These are phyloP conservation scores for Arthroderma uncinatum DNA, from an alignment of 2,329 filamentous ascomycete species.

Conservation along the genomic window DNA sequence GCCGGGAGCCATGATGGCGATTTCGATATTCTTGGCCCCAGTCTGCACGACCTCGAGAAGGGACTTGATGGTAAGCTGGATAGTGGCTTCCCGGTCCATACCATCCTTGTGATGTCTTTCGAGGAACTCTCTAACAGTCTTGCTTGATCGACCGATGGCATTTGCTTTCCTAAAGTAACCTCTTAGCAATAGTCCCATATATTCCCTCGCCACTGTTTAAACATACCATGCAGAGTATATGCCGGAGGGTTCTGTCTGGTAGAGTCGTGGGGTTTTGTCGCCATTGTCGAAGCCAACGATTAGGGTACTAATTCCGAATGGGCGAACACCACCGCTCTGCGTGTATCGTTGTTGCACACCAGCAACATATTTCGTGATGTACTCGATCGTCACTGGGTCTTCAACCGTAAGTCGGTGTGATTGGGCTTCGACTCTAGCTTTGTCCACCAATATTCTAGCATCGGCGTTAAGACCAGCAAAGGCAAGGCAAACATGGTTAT, in stretches of 20 bases:
- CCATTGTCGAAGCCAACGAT: slow-evolving; percentile 97
- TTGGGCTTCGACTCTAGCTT: slow-evolving; percentile 92
- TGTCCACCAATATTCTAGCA: slow-evolving; percentile 95
- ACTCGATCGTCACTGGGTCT: slow-evolving; percentile 94
- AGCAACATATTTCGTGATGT: slow-evolving; percentile 98
- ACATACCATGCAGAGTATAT: slow-evolving; percentile 96
- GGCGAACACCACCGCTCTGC: slow-evolving; percentile 92
- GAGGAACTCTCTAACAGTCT: slow-evolving; percentile 96
- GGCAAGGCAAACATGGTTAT: slow-evolving; percentile 90
- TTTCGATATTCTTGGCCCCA: slow-evolving; percentile 98
- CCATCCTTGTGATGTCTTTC: slow-evolving; percentile 98
- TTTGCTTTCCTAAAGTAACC: slow-evolving; percentile 75
- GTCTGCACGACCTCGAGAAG: slow-evolving; percentile 96
- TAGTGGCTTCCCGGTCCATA: slow-evolving; percentile 92
- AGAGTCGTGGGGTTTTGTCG: slow-evolving; percentile 76
- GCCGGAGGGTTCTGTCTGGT: slow-evolving; percentile 97
- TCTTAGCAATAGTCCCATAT: slow-evolving; percentile 9
- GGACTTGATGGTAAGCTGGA: slow-evolving; percentile 96
- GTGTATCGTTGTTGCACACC: slow-evolving; percentile 98
- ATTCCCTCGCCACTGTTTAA: neutral
- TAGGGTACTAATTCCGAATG: slow-evolving; percentile 97
- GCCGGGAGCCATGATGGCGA: slow-evolving; percentile 91
- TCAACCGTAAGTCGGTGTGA: slow-evolving; percentile 95
- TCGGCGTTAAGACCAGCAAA: slow-evolving; percentile 97
- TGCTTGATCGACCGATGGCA: slow-evolving; percentile 94